Base-by-base conservation (phyloP, 331 rosid species). In the Acacia pycnantha region DNA sequence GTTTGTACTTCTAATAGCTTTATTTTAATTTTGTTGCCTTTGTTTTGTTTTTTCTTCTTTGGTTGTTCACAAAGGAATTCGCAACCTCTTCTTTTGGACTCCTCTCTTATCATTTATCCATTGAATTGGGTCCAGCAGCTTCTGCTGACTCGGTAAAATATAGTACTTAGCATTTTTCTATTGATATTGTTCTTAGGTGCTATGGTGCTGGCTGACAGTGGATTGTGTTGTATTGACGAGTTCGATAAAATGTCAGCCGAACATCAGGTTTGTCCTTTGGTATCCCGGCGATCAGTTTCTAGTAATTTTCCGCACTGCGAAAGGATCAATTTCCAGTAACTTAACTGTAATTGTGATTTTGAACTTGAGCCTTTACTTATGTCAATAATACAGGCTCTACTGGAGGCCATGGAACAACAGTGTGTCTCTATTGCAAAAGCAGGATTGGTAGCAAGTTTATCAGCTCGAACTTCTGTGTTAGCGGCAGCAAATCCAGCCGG, bases 371-470 rank as follows among this genome's bases (percentile, higher is more conserved):
- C 77, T 51, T 76, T 50, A 71, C 77, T 83, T 61, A 37, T 56
- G 77, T 80, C 74, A 35, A 80, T 85, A 61, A 68, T 74, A 70
- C 89, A 91, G 98, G 93, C 97, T 81, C 88, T 91, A 77, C 89
- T 96, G 73, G 98, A 95, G 88, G 99, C 97, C 81, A 95, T 93
- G 98, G 99, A 95, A 89, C 98, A 95, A 80, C 99, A 95, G 58
- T 90, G 99, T 81, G 98, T 95, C 75, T 95, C 99, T 22, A 90
- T 95, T 83, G 99, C 98, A 77, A 95, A 95, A 86, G 98, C 97
- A 5, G 99, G 98, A 73, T 80, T 95, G 70, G 97, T 95, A 79
- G 98, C 98, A 84, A 95, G 97, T 91, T 91, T 95, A 84, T 95
- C 97, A 59, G 96, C 98, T 53, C 91, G 98, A 51, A 95, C 98